Evolutionary conservation across 2,329 filamentous ascomycete genomes (phyloP), one percentile per base, ranked within the genome.

Genomic region (Penicillium sp.): DNA sequence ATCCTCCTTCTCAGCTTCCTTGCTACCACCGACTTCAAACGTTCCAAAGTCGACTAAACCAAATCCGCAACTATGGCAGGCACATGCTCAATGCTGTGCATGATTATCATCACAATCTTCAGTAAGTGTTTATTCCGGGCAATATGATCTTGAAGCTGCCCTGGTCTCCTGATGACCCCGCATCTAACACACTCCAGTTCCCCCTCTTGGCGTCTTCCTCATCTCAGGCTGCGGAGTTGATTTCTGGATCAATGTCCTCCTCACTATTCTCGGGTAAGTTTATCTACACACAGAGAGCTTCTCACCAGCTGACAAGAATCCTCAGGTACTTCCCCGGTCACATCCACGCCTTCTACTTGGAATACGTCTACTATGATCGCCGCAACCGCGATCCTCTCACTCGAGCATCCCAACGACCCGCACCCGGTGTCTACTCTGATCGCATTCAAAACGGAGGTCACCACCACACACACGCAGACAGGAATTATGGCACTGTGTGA

Each of bases 311-410:
- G 34, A 59, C 39, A 22, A 40, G n/a, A 2, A 31, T 7, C 29
- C 48, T 29, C 55, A 85, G 84, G n/a, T 89, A 87, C 71, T 74
- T 94, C 47, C 90, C 90, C 0, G 90, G 89, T 7, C 87, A 91
- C 62, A 83, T 93, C 40, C 87, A 92, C 69, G 89, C 89, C 41
- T 92, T 92, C 72, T 94, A 92, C 70, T 62, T 91, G 57, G 85
- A 92, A 73, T 95, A 92, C 70, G 79, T 95, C 58, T 96, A 92
- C 77, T 93, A 88, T 72, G 84, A 90, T 65, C 87, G 88, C 38
- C 82, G 67, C 43, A 59, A 63, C 22, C 61, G 59, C 36, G 65
- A 65, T 32, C 60, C 63, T 18, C 39, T 60, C 16, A 63, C 61
- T 27, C 56, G 63, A 21, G 46, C 59, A 7, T 56, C 56, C 5